Evolutionary conservation across 1,284 basidiomycete genomes (phyloP).

Genomic region (Cutaneotrichosporon cutaneum): DNA sequence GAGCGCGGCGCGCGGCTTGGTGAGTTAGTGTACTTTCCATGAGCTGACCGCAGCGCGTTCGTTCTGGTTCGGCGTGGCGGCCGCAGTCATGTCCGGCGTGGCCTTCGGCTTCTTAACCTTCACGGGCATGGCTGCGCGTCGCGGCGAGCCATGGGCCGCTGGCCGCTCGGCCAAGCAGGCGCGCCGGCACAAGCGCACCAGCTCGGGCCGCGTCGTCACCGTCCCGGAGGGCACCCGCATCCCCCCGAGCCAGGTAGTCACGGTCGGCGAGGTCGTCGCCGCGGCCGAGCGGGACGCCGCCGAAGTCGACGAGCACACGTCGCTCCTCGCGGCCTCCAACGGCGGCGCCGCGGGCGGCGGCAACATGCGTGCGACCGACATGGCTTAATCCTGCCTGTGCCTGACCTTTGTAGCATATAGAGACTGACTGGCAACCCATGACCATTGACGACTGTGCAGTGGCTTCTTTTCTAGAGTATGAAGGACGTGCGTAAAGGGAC

Average conservation of each 20-base stretch:
- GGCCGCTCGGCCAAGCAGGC: conserved; percentile 46
- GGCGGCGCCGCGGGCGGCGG: conserved; percentile 16
- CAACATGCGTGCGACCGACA: conserved; percentile 18
- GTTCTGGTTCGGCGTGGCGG: conserved; percentile 46
- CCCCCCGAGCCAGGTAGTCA: conserved; percentile 42
- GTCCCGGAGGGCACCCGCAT: conserved; percentile 46
- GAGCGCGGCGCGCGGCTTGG: conserved; percentile 41
- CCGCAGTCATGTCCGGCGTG: conserved; percentile 41
- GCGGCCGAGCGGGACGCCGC: conserved; percentile 24
- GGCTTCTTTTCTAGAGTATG: not conserved
- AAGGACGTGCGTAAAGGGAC: not conserved
- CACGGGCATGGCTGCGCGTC: conserved; percentile 50
- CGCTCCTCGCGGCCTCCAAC: conserved; percentile 31
- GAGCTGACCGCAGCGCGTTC: conserved; percentile 37
- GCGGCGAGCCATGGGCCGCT: conserved; percentile 51
- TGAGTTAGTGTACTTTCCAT: conserved; percentile 16
- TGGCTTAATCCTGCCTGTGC: not conserved
- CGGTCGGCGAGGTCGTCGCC: conserved; percentile 45
- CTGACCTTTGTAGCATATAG: conserved; percentile 10
- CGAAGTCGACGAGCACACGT: conserved; percentile 38
- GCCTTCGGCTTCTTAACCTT: conserved; percentile 46
- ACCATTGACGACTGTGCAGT: not conserved
- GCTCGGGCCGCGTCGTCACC: conserved; percentile 46
- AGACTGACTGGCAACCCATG: not conserved
- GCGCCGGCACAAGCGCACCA: conserved; percentile 46